A percentile compares a stretch with the other conserved stretches of the same genome.
Evolutionary conservation across 768 basidiomycete species (phyloP).

Genomic region (Pilatotrama ljubarskyi): DNA sequence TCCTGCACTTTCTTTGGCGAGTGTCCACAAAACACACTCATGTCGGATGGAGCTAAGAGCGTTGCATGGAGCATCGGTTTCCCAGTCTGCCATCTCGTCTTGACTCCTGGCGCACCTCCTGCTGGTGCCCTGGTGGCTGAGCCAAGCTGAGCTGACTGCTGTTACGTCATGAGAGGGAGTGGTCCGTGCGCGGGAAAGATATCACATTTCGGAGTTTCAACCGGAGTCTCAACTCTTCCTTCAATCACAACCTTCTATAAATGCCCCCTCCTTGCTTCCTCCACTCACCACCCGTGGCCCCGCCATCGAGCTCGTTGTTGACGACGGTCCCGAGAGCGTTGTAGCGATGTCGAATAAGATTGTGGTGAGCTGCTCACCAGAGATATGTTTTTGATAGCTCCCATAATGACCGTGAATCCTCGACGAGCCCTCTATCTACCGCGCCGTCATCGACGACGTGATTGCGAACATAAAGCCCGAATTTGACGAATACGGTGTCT

Average conservation of each 20-base stretch:
- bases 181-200: constrained; percentile 51
- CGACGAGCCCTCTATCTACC: constrained; percentile 87
- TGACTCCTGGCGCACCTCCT: background rate
- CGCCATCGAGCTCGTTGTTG: constrained; percentile 33
- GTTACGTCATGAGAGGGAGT: constrained; percentile 12
- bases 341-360: constrained; percentile 91
- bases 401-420: constrained; percentile 24
- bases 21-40: constrained; percentile 4
- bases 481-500: constrained; percentile 95
- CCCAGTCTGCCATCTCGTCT: background rate
- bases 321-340: constrained; percentile 33
- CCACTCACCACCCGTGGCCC: constrained; percentile 37
- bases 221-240: constrained; percentile 31
- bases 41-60: constrained; percentile 1
- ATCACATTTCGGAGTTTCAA: constrained; percentile 44
- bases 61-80: constrained; percentile 4
- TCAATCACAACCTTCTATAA: constrained; percentile 34
- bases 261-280: constrained; percentile 30
- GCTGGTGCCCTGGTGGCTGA: background rate
- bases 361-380: constrained; percentile 88
- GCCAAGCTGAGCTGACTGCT: background rate
- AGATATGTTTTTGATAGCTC: constrained; percentile 54
- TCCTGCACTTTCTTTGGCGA: background rate
- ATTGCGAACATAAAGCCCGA: constrained; percentile 84
- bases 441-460: constrained; percentile 95